Percentiles rank a stretch among this genome's conserved stretches.
Conservation (phyloP, 805 yeast species). For the Cyberlindnera lachancei region DNA sequence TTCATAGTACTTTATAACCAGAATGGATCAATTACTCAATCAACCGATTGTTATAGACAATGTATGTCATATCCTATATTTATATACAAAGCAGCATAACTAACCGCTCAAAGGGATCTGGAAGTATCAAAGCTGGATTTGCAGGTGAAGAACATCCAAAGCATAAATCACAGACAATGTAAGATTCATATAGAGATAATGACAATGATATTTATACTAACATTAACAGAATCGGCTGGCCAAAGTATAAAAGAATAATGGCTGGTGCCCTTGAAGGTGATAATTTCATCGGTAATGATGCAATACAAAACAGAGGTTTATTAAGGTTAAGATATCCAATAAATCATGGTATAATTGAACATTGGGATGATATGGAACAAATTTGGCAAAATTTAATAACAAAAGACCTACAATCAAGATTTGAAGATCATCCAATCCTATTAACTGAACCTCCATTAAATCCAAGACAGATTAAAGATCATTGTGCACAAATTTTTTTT, state of each 20-base stretch:
- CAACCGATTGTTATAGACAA: constrained; percentile 76
- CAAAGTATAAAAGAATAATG: constrained; percentile 80
- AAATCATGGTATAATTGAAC: constrained; percentile 65
- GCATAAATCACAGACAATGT: constrained; percentile 50
- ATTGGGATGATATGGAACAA: constrained; percentile 84
- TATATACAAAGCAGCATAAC: too few relatives aligned
- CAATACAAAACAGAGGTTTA: constrained; percentile 75
- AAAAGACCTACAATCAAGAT: constrained; percentile 43
- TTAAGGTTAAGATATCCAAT: constrained; percentile 65
- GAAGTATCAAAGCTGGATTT: constrained; percentile 79
- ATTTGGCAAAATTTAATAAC: constrained; percentile 67
- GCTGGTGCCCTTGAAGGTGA: constrained; percentile 63
- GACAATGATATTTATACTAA: too few relatives aligned
- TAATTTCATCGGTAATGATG: constrained; percentile 65
- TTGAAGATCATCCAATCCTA: constrained; percentile 80
- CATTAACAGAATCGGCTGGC: constrained; percentile 49
- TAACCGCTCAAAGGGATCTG: constrained; percentile 53
- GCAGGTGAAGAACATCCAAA: constrained; percentile 87
- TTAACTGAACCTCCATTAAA: constrained; percentile 88
- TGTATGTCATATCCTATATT: constrained; percentile 22
- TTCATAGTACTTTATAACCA: too few relatives aligned
- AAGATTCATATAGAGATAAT: constrained; percentile 16
- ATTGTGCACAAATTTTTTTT: constrained; percentile 86
- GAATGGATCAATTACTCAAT: constrained; percentile 35
- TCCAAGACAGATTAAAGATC: constrained; percentile 77